These are phyloP conservation scores for Camellia granthamiana DNA, from an alignment of 148 eudicot genomes.

Conservation along the genomic window DNA sequence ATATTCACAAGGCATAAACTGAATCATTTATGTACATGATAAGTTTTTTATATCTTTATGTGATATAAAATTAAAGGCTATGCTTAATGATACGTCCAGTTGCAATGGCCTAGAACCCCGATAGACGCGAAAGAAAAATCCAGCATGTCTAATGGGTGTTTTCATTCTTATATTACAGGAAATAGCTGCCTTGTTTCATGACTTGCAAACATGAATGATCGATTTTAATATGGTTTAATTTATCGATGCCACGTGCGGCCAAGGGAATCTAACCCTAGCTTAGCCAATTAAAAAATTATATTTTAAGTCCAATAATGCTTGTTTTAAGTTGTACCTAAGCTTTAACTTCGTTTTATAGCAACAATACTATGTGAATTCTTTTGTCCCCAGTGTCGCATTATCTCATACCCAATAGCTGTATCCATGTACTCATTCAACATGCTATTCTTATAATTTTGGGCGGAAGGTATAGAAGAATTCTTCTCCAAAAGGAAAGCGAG, in stretches of 20 bases:
- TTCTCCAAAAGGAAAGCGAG: too few relatives aligned
- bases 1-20: neutral
- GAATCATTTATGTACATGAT: neutral
- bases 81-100: neutral
- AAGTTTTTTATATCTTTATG: neutral
- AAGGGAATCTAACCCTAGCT: neutral
- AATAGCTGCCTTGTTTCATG: too few relatives aligned
- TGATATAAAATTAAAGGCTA: neutral
- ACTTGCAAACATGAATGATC: too few relatives aligned
- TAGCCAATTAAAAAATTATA: neutral
- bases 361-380: neutral
- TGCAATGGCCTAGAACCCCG: conserved; percentile 1
- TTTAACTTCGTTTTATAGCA: neutral
- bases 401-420: neutral
- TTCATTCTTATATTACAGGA: too few relatives aligned
- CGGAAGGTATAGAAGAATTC: too few relatives aligned
- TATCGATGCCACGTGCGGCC: neutral
- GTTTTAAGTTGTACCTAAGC: neutral
- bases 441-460: too few relatives aligned
- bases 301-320: neutral
- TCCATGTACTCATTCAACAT: neutral
- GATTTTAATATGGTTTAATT: neutral
- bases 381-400: neutral
- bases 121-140: neutral
- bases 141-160: neutral